Percentiles rank a stretch among this genome's conserved stretches.
Conservation (phyloP, 2,329 filamentous ascomycete species). For the Arthroderma sp. region DNA sequence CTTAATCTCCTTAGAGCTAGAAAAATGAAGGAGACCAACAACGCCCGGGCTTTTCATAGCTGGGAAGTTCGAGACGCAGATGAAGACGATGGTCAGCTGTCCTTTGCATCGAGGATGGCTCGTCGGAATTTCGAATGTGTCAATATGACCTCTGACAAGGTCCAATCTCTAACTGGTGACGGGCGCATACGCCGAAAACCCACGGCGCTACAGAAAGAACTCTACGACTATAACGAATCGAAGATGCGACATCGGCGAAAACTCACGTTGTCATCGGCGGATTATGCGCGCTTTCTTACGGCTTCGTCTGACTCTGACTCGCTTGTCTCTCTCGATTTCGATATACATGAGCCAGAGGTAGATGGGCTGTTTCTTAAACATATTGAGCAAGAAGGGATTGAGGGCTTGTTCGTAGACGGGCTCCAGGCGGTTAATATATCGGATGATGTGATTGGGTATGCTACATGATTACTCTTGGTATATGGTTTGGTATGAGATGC, state of each 20-base stretch:
- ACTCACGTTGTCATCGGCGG: constrained; percentile 1
- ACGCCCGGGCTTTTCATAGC: no score
- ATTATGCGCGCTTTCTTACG: constrained; percentile 4
- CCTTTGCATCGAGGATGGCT: background rate
- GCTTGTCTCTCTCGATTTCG: no score
- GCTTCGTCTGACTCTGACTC: no score
- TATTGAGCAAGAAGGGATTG: no score
- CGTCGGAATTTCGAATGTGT: constrained; percentile 5
- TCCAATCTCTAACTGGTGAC: constrained; percentile 4
- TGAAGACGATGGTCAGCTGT: background rate
- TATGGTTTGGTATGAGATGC: no score
- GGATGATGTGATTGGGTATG: no score
- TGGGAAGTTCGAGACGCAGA: background rate
- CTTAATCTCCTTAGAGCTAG: no score
- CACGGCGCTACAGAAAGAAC: constrained; percentile 1
- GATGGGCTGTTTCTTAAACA: no score
- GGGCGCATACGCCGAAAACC: constrained; percentile 5
- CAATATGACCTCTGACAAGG: constrained; percentile 6
- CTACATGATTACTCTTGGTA: background rate
- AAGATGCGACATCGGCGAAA: background rate
- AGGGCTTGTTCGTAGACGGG: no score
- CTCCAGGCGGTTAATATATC: no score
- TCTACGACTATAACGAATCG: background rate
- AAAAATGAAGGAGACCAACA: no score
- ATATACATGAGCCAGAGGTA: no score